These are phyloP conservation scores for Hyaloscypha finlandica DNA, from an alignment of 495 filamentous ascomycete genomes.

Conservation along the genomic window DNA sequence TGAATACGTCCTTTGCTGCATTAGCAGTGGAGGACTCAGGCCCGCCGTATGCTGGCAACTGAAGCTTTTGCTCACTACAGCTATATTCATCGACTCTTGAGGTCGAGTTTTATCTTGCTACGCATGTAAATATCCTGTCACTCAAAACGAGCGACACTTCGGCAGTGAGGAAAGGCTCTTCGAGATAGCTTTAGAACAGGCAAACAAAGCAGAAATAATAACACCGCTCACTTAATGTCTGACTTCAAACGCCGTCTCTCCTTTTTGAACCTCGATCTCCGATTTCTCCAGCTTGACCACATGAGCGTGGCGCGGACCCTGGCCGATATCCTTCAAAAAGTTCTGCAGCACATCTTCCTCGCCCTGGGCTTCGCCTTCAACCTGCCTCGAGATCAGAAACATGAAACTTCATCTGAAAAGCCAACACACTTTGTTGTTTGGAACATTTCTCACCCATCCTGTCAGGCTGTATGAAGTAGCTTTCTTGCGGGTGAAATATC, in stretches of 20 bases:
- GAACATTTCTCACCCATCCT: constrained; percentile 78
- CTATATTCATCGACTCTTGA: too few relatives aligned
- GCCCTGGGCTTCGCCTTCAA: constrained; percentile 91
- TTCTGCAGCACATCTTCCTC: constrained; percentile 59
- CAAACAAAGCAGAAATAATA: background rate
- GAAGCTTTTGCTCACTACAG: too few relatives aligned
- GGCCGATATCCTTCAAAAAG: constrained; percentile 75
- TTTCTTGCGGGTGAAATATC: constrained; percentile 70
- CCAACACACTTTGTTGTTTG: constrained; percentile 62
- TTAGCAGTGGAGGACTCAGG: too few relatives aligned
- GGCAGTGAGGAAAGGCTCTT: too few relatives aligned
- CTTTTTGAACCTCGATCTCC: constrained; percentile 59
- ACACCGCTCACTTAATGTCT: background rate
- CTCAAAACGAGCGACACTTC: too few relatives aligned
- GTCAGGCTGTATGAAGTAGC: constrained; percentile 66
- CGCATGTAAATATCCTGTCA: too few relatives aligned
- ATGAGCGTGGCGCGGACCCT: constrained; percentile 65
- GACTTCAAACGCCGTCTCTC: constrained; percentile 65
- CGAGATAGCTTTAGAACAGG: too few relatives aligned
- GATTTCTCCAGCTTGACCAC: constrained; percentile 74
- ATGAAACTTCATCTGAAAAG: background rate
- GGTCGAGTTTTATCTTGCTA: too few relatives aligned
- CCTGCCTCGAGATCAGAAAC: constrained; percentile 46
- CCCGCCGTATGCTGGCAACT: too few relatives aligned
- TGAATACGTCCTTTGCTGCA: too few relatives aligned